Percentiles rank a stretch among this genome's conserved stretches.
Evolutionary conservation across 805 yeast species (phyloP).

Genomic region (Teunomyces stri): DNA sequence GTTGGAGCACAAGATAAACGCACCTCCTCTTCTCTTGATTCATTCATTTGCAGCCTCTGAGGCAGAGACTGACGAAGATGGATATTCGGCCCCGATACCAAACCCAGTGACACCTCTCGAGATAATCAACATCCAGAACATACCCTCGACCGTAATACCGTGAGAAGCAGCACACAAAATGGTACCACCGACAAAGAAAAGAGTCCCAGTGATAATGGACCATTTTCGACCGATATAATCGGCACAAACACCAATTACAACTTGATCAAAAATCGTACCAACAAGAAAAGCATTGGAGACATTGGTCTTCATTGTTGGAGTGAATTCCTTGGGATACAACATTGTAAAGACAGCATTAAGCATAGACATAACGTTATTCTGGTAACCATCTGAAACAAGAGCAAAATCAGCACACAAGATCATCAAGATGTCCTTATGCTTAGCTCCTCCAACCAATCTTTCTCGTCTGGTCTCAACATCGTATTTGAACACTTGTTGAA

Average conservation of each 20-base stretch:
- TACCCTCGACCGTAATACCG: constrained; percentile 55
- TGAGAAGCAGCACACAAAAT: constrained; percentile 69
- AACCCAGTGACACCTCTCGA: constrained; percentile 74
- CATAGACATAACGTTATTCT: constrained; percentile 73
- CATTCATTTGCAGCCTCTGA: constrained; percentile 74
- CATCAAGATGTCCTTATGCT: constrained; percentile 33
- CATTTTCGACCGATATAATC: constrained; percentile 69
- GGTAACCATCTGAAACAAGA: constrained; percentile 74
- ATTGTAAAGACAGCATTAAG: constrained; percentile 53
- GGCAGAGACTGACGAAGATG: constrained; percentile 65
- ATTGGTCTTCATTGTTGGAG: constrained; percentile 50
- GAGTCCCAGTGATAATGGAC: constrained; percentile 66
- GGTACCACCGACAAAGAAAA: constrained; percentile 61
- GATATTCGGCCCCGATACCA: constrained; percentile 79
- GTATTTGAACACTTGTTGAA: constrained; percentile 23
- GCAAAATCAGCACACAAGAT: constrained; percentile 73
- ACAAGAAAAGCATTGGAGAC: constrained; percentile 71
- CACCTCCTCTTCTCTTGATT: constrained; percentile 60
- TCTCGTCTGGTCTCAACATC: constrained; percentile 30
- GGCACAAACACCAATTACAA: constrained; percentile 58
- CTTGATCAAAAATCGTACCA: constrained; percentile 70
- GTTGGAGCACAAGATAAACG: constrained; percentile 65
- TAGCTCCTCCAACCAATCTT: constrained; percentile 26
- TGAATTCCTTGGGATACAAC: constrained; percentile 46
- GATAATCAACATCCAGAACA: constrained; percentile 78